Evolutionary conservation across 202 grass and related monocot species (phyloP), one percentile per base, ranked within the genome.

Genomic region (Carex arenaria): DNA sequence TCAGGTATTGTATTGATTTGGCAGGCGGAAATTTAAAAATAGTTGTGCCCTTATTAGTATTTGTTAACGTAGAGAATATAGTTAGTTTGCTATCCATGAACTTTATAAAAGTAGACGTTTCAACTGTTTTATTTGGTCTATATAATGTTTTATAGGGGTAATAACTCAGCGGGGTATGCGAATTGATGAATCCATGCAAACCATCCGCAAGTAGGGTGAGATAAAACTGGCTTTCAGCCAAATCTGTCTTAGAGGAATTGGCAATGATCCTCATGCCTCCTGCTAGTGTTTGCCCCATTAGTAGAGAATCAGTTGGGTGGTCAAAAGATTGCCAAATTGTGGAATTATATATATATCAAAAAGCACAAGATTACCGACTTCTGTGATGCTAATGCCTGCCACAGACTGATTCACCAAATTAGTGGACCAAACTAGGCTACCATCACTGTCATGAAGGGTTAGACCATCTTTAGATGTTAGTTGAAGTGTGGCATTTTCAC

Each of bases 251-350:
- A 0, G 88, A 84, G 40, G 38, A 84, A 0, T 45, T 83, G 54
- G 86, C 86, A 3, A 80, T 67, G 2, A 88, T 68, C 14, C 85
- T 90, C 47, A 85, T 64, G 0, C 80, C 86, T 3, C 12, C 47
- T 42, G 15, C 23, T n/a, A 93, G 67, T 3, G 34, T 22, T 40
- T 93, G 88, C 3, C 61, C 83, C 51, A 60, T 55, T 64, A 90
- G 22, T 66, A 93, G 83, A 8, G 67, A 61, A 18, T 90, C 80
- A 31, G 85, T 88, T 64, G 83, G 86, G 83, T 90, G 80, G 70
- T 88, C 86, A 1, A 80, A 93, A 1, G 91, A 88, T 59, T 87
- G 87, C 88, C 86, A 86, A 5, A 90, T 22, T 5, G 65, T 17
- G 1, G 17, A 43, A 82, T 86, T 54, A 38, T 15, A 2, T 15